Evolutionary conservation across 306 rosid genomes (phyloP), one percentile per base, ranked within the genome.

Genomic region (Cicer arietinum): DNA sequence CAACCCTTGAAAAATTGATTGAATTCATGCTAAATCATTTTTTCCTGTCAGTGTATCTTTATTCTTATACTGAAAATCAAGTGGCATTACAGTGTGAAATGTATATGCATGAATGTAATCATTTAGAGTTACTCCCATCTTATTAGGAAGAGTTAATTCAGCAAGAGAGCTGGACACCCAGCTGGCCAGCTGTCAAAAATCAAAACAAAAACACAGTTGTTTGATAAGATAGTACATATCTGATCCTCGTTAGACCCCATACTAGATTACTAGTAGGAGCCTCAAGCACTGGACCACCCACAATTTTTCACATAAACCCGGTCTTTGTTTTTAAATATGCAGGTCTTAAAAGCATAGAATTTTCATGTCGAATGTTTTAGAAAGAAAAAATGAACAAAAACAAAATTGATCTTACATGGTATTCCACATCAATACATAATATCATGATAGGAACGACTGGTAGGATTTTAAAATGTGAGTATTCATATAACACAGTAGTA

Each of bases 121-220:
- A 46, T 18, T 43, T 7, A 17, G n/a, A 50, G 56, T 50, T 50
- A n/a, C 1, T 35, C 5, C 58, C 41, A 30, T 20, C 30, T 18
- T 7, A 10, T 16, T 35, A 52, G 6, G 62, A 16, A 50, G 13
- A 39, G 12, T 52, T 37, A 18, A 37, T 70, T 52, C 6, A 6
- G 56, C 56, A 50, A n/a, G 56, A 40, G 16, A 53, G 71, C 79
- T 11, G 37, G 71, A 63, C 48, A 75, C n/a, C 39, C n/a, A 44
- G 18, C 12, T 44, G 40, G 2, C 51, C 37, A 30, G 37, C 37
- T 30, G 37, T 30, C 37, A 30, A 30, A 30, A 30, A 30, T 30
- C 37, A 30, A 30, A 30, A 30, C 37, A 30, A 58, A 59, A 25
- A 62, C 30, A 77, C 6, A 25, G 16, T 0, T 76, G 16, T 50